Base-by-base conservation (phyloP, 1,284 basidiomycete species). In the Coriolopsis trogii region DNA sequence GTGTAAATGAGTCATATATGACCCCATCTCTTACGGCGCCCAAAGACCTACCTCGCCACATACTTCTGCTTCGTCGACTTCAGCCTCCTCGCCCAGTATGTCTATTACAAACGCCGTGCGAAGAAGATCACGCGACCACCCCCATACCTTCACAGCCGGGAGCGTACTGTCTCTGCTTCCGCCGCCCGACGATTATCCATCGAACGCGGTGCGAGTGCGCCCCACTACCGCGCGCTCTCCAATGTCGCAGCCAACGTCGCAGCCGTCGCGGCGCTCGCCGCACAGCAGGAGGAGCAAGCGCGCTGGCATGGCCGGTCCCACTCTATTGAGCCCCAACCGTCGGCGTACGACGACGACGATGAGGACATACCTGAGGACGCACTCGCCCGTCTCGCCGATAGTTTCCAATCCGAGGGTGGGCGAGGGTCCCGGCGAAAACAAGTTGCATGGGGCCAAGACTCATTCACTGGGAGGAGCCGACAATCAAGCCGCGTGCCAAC, bases 31-130 rank as follows among this genome's bases (percentile, higher is more conserved):
- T 39, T 37, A 10, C 9, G 23, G 5, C 43, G 46, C 56, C 43
- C 50, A 24, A 62, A 97, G 90, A 96, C 85, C 34, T 92, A 85
- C 65, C 89, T 97, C 41, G 93, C 94, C 3, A 78, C 80, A 0
- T 96, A 96, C 69, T 97, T 96, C 66, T 89, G 90, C 62, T 73
- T 81, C 46, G 80, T 96, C 44, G 94, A 96, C 69, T 71, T 83
- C 42, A 76, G 80, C 33, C 77, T 96, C 23, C 74, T 94, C 47
- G 68, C 64, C 9, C 93, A 97, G 68, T 96, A 84, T 71, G 76
- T 86, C 62, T 89, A 95, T 72, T 96, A 95, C 65, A 41, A 64
- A 61, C 48, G 60, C 47, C 46, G 63, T 15, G 37, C 65, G 29
- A 68, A 64, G 58, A 69, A 71, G 41, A 65, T 65, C 2, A 28